Conservation (phyloP, 345 rosid species). For the Hibiscus syriacus region DNA sequence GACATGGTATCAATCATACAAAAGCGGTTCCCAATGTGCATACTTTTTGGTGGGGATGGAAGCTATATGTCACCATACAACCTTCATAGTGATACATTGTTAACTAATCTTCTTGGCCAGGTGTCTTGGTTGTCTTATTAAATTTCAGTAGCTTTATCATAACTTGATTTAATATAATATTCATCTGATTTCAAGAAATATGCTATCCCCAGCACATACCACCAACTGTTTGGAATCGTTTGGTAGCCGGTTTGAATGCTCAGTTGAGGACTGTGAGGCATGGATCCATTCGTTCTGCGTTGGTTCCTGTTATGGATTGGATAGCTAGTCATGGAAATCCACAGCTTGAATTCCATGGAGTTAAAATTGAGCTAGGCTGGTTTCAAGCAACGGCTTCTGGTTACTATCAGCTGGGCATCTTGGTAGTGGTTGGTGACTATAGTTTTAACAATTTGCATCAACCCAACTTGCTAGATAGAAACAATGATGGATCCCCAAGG, state of each 20-base stretch:
- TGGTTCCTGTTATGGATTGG: constrained; percentile 81
- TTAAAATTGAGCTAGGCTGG: constrained; percentile 86
- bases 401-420: constrained; percentile 89
- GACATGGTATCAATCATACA: constrained; percentile 85
- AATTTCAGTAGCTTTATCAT: neutral
- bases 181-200: constrained; percentile 1
- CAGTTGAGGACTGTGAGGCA: constrained; percentile 93
- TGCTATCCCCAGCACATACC: constrained; percentile 66
- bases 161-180: constrained; percentile 2
- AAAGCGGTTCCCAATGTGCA: constrained; percentile 93
- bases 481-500: constrained; percentile 49
- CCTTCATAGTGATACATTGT: constrained; percentile 66
- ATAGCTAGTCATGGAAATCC: constrained; percentile 82
- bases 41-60: constrained; percentile 93
- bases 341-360: constrained; percentile 87
- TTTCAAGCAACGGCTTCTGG: constrained; percentile 98
- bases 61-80: constrained; percentile 95
- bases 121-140: constrained; percentile 27
- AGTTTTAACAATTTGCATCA: constrained; percentile 31
- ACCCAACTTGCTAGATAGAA: constrained; percentile 36
- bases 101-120: constrained; percentile 95
- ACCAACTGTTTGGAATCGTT: constrained; percentile 83
- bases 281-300: constrained; percentile 74
- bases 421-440: constrained; percentile 68
- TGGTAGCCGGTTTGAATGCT: constrained; percentile 92